Base-by-base conservation (phyloP, 352 stramenopile species). In the Phytopythium vexans region DNA sequence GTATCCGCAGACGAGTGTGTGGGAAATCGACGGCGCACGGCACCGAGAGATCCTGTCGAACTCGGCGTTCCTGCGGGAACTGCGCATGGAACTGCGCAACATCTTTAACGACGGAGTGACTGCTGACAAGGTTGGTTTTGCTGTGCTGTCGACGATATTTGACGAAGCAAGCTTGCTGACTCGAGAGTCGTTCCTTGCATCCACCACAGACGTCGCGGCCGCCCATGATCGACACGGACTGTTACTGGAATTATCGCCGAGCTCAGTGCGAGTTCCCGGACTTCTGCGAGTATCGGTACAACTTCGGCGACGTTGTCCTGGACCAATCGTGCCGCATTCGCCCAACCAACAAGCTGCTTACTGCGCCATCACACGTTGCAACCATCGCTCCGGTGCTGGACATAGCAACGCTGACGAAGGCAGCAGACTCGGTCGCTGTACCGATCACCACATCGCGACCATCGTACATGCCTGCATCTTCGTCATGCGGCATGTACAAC, bases 201-300 rank as follows among this genome's bases (percentile, higher is more conserved):
- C 6, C 40, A 6, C 8, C 33, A 14, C 41, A 82, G 72, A 75
- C 72, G 12, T 84, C 68, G 34, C 77, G 83, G 12, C 81, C 81
- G 11, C 83, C 83, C 7, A 64, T 83, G 31, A 72, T 90, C 56
- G 81, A 93, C 55, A 62, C 57, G 37, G 83, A 93, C 51, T 93
- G 83, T 68, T 92, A 92, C 60, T 93, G 81, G 81, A 92, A 93
- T 58, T 92, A 93, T 53, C 73, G 80, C 16, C 60, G 79, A 33
- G 78, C 79, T 12, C 64, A 70, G 41, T 93, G 81, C 54, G 81
- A 87, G 60, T 91, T 89, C 59, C 57, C 66, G 7, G 70, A 82
- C 51, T 90, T 88, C 50, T 93, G 83, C 54, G 78, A 93, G 67
- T 93, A 93, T 49, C 76, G 74, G 33, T 93, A 92, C 58, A 68